These are phyloP conservation scores for Diaporthe vexans DNA, from an alignment of 2,329 filamentous ascomycete genomes.

Conservation along the genomic window DNA sequence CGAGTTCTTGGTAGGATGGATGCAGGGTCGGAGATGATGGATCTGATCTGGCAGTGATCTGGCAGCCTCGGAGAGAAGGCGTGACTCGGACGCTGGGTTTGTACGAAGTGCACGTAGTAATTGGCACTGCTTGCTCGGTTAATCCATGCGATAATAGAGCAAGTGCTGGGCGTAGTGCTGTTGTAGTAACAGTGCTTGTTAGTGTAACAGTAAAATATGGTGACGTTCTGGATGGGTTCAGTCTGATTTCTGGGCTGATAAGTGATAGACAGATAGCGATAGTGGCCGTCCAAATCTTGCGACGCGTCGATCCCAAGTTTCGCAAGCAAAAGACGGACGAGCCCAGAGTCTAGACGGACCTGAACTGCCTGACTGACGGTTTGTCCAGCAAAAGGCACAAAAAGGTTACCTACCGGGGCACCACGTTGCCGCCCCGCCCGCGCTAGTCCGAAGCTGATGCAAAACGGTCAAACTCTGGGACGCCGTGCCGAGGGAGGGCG, in stretches of 20 bases:
- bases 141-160: neutral
- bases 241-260: slow-evolving; percentile 19
- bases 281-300: slow-evolving; percentile 7
- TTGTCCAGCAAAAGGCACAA: neutral
- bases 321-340: slow-evolving; percentile 2
- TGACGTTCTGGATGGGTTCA: neutral
- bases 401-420: neutral
- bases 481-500: slow-evolving; percentile 2
- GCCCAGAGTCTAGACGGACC: slow-evolving; percentile 2
- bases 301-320: slow-evolving; percentile 23
- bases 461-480: slow-evolving; percentile 20
- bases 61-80: slow-evolving; percentile 7
- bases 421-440: slow-evolving; percentile 34
- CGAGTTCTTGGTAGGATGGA: slow-evolving; percentile 3
- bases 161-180: neutral
- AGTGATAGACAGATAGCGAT: slow-evolving; percentile 1
- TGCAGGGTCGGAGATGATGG: slow-evolving; percentile 29
- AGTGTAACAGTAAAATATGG: neutral
- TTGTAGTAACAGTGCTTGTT: too few species aligned
- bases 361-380: slow-evolving; percentile 19
- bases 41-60: slow-evolving; percentile 34
- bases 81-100: neutral
- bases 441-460: slow-evolving; percentile 35
- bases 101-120: neutral
- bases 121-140: neutral